Base-by-base conservation (phyloP, 306 rosid species). In the Coriaria nepalensis region DNA sequence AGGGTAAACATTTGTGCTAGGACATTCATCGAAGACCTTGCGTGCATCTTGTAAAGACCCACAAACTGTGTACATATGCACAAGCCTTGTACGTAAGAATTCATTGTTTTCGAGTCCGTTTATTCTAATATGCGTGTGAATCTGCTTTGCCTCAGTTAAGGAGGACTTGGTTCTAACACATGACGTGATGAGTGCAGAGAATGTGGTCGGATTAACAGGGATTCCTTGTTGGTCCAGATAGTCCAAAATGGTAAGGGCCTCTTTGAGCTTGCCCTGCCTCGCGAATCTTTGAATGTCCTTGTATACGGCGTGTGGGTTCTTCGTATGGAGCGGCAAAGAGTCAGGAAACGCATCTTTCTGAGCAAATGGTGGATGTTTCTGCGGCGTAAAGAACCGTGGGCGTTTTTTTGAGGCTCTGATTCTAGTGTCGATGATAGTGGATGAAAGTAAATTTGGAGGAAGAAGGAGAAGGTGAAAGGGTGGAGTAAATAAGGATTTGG, bases 311-410 rank as follows among this genome's bases (percentile, higher is more conserved):
- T 10, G 66, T 42, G 88, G 93, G 71, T 86, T 81, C 59, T 63
- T 78, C 53, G 14, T 69, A 62, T 86, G 88, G 40, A 86, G 85
- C 5, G 96, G 88, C 48, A 78, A 44, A 8, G 93, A 81, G 8
- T 54, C 69, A 1, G 96, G 93, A 39, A 78, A 86, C 0, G 79
- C 80, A 57, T 86, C 79, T 53, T 70, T 52, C 39, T 72, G 73
- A 0, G 64, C 14, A 47, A 80, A 75, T 5, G 35, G 49, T 42
- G 63, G 47, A 44, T 44, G 40, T 10, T 37, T 61, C 57, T 2
- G 44, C 37, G 43, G 11, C 4, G 58, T 59, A 40, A 47, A 56
- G 12, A 42, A 41, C 53, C 37, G 42, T n/a, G 37, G 7, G 9
- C 32, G 43, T 50, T 37, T 13, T 34, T 38, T 40, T 33, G 13